Base-by-base conservation (phyloP, 768 basidiomycete genomes). In the Russula emetica region DNA sequence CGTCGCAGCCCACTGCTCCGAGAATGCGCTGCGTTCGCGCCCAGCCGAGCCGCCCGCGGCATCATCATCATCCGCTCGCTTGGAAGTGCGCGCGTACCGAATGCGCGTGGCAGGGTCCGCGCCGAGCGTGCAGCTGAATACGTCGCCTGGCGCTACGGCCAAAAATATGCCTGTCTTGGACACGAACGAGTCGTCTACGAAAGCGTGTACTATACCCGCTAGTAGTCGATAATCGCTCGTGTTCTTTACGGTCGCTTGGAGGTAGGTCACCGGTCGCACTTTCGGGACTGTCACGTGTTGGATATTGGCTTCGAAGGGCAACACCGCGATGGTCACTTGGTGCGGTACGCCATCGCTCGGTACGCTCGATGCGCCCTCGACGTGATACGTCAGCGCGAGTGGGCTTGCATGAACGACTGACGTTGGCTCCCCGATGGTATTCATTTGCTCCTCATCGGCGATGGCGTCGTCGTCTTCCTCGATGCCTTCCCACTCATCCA, bases 141-240 rank as follows among this genome's bases (percentile, higher is more conserved):
- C 78, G 55, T 85, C 84, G 10, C 77, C 76, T 0, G 76, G 76
- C 58, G 76, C 76, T 60, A 85, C 78, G 56, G 83, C 79, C 79
- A 18, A 80, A 13, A 67, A 67, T 57, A 85, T 80, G 2, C 70
- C 72, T 0, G 83, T 82, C 70, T 78, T 80, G n/a, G 84, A 80
- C 4, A 85, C 83, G 69, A 79, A 84, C 55, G 77, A 76, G 61
- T 83, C 82, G 67, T 86, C 80, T 61, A 85, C 69, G 68, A 85
- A 83, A 28, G 86, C 80, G 61, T 73, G 79, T 44, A 84, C 80
- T 0, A 77, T 74, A 0, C 85, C 85, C 9, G 82, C 75, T 2
- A 87, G 77, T 32, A 86, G 74, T 30, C 79, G 74, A 66, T 83
- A 83, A 57, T 83, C 81, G 70, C 82, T 84, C 50, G 77, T 81